phyloP scores from a whole-genome alignment of 345 rosid species.

The Eucalyptus polyanthemos region DNA sequence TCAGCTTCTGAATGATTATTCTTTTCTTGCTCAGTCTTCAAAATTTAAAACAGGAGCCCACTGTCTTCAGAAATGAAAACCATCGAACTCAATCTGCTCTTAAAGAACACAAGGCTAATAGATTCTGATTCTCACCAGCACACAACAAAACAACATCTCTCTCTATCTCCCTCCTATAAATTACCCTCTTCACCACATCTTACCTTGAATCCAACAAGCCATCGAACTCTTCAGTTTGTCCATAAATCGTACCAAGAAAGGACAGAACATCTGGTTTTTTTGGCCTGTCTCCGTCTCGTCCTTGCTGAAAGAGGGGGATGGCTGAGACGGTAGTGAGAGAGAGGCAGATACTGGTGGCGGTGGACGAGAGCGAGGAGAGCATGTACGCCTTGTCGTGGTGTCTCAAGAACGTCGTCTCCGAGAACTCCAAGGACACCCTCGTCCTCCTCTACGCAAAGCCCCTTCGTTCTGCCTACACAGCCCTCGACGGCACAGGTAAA shows the following conservation, averaged over 20 bases:
- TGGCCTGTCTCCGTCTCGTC: neutral
- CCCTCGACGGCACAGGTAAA: slow-evolving; percentile 38
- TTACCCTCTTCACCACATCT: neutral
- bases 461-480: slow-evolving; percentile 11
- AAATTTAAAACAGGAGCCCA: neutral
- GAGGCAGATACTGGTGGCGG: slow-evolving; percentile 37
- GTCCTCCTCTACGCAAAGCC: slow-evolving; percentile 45
- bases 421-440: slow-evolving; percentile 16
- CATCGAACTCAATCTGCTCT: neutral
- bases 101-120: neutral
- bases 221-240: neutral
- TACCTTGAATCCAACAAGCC: neutral
- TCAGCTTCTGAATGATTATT: neutral
- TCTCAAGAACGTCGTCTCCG: slow-evolving; percentile 18
- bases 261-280: neutral
- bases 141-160: neutral
- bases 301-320: neutral
- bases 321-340: neutral
- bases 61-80: neutral
- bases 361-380: slow-evolving; percentile 54
- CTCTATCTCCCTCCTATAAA: neutral
- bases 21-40: neutral
- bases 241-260: neutral
- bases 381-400: slow-evolving; percentile 51
- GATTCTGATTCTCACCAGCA: neutral